Evolutionary conservation across 306 rosid species (phyloP), one percentile per base, ranked within the genome.

Genomic region (Astragalus glycyphyllos): DNA sequence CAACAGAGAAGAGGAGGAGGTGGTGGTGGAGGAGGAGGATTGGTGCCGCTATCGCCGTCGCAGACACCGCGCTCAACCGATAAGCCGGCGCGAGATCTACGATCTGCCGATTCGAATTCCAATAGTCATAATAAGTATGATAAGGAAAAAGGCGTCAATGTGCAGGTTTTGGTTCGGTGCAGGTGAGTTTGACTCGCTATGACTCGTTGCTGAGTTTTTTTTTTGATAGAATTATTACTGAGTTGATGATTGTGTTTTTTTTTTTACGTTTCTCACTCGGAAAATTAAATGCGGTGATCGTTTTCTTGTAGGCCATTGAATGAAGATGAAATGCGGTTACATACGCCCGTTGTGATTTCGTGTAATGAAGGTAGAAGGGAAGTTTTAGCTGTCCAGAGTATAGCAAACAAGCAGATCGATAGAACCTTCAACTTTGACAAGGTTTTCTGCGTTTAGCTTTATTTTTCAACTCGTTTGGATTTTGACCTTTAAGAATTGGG

Each of bases 351-450:
- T 54, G 99, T 95, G 82, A 82, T 95, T 76, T 84, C 99, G 32
- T 95, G 99, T 68, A 79, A 86, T 69, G 99, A 95, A 48, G 75
- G 73, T 35, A 82, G 96, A 77, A 84, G 86, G 71, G 99, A 95
- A 67, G 96, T 95, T 70, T 82, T 76, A 9, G 99, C 99, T 34
- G 68, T 95, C 16, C 99, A 95, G 89, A 87, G 17, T 75, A 91
- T 95, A 67, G 99, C 99, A 73, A 95, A 95, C 80, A 95, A 95
- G 87, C 99, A 95, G 88, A 95, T 95, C 82, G 99, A 95, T 82
- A 86, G 96, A 86, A 89, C 96, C 48, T 95, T 95, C 58, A 82
- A 69, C 12, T 95, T 91, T 77, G 99, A 95, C 68, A 95, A 95
- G 99, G 99, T 95, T 49, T 63, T 62, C 2, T 16, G 2, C 4